A percentile compares a stretch with the other conserved stretches of the same genome.
These are phyloP conservation scores for Quercus tomentella DNA, from an alignment of 331 rosid species.

Conservation along the genomic window DNA sequence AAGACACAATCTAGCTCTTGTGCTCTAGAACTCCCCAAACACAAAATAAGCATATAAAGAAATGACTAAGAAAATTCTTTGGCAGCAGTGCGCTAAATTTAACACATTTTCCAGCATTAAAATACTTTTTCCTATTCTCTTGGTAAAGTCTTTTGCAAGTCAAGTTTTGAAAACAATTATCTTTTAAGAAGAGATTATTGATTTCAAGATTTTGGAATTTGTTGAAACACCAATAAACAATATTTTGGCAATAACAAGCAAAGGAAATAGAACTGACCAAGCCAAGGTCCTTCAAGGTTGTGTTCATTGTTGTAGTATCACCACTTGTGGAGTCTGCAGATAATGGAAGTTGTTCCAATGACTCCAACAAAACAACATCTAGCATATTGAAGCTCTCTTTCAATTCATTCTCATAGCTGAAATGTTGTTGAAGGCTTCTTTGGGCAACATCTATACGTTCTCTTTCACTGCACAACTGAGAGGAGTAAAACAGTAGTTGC, in stretches of 20 bases:
- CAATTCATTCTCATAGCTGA: slow-evolving; percentile 30
- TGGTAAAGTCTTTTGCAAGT: not conserved
- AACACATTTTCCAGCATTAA: no score
- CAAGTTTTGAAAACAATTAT: not conserved
- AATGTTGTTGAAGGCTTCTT: slow-evolving; percentile 42
- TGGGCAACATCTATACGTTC: slow-evolving; percentile 25
- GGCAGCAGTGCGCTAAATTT: not conserved
- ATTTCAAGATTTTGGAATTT: not conserved
- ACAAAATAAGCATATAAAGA: not conserved
- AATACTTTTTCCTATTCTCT: not conserved
- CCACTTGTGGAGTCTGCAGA: slow-evolving; percentile 26
- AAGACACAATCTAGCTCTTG: slow-evolving; percentile 57
- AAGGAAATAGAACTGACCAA: slow-evolving; percentile 36
- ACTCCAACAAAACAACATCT: slow-evolving; percentile 24
- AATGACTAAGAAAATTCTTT: not conserved
- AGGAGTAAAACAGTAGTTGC: slow-evolving; percentile 53
- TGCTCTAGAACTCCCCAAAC: slow-evolving; percentile 37
- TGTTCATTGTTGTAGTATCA: slow-evolving; percentile 2
- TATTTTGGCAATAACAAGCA: not conserved
- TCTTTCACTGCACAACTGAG: slow-evolving; percentile 26
- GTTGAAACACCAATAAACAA: not conserved
- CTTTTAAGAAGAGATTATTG: not conserved
- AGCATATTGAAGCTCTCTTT: slow-evolving; percentile 29
- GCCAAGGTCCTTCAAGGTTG: slow-evolving; percentile 60
- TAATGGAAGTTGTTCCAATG: slow-evolving; percentile 43